Evolutionary conservation across 1,284 basidiomycete species (phyloP), one percentile per base, ranked within the genome.

Genomic region (Marasmius oreades): DNA sequence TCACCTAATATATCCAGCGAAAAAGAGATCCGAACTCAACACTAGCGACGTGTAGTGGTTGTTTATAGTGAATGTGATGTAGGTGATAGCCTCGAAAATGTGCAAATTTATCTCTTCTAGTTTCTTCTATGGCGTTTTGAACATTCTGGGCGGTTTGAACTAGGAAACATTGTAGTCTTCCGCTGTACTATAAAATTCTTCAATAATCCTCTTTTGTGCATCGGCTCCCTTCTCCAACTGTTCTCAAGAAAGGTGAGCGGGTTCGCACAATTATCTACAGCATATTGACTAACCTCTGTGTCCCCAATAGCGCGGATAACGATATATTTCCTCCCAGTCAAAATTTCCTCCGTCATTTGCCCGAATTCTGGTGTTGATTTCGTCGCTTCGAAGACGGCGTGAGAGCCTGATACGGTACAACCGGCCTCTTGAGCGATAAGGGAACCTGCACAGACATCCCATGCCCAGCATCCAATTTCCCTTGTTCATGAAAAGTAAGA

Each of bases 381-480:
- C 3, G 74, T 70, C 6, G 66, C 77, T 57, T 69, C 79, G 69
- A 71, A 80, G 61, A 75, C 73, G 1, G 70, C 70, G 55, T 86
- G 84, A 31, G 84, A 83, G 39, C 92, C 92, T 24, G 86, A 88
- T 31, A 90, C 83, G 22, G 87, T 75, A 23, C 90, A 85, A 5
- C 94, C 94, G 0, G 95, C 92, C 70, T 98, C 96, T 60, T 92
- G 81, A 0, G 92, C 91, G 61, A 99, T 95, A 60, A 95, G 87
- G n/a, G 93, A 85, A 0, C 95, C 95, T 0, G 96, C 92, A 64
- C 88, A 92, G 51, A 94, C 88, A 68, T 95, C 93, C 92, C 92
- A 95, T n/a, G 92, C 85, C 87, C 89, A 93, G 69, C 90, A 93
- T 8, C 93, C 94, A 57, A 95, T 91, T 73, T 96, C 94, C 90